These are phyloP conservation scores for Cardiosporidium cionae DNA, from an alignment of 169 alveolate species.

Conservation along the genomic window DNA sequence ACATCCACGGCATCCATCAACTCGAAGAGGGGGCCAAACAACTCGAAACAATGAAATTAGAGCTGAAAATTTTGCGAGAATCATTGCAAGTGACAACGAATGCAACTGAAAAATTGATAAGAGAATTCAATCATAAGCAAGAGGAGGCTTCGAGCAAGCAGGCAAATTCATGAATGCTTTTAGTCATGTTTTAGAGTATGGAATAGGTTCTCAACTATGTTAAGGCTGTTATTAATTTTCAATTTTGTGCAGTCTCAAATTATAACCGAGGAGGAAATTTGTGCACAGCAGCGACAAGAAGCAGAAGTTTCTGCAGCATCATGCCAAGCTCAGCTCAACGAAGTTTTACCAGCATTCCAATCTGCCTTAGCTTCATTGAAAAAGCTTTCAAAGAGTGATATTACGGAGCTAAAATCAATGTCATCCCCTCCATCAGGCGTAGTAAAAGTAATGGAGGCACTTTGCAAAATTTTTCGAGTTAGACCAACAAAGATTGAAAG, in stretches of 20 bases:
- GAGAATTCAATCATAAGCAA: no score
- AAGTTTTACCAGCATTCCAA: slow-evolving; percentile 81
- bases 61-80: no score
- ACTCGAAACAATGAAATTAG: no score
- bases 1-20: no score
- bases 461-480: slow-evolving; percentile 66
- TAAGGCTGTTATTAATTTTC: slow-evolving; percentile 13
- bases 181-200: neutral
- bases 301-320: slow-evolving; percentile 70
- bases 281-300: slow-evolving; percentile 68
- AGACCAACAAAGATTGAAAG: slow-evolving; percentile 54
- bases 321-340: slow-evolving; percentile 81
- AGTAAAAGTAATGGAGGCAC: slow-evolving; percentile 59
- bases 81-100: no score
- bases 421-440: slow-evolving; percentile 76
- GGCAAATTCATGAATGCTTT: no score
- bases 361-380: slow-evolving; percentile 84
- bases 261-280: slow-evolving; percentile 78
- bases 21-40: no score
- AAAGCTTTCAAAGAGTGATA: slow-evolving; percentile 77
- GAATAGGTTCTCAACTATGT: neutral
- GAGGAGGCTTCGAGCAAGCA: no score
- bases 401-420: slow-evolving; percentile 82
- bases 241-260: slow-evolving; percentile 69
- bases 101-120: no score